Percentiles rank a stretch among this genome's conserved stretches.
Conservation (phyloP, 768 basidiomycete species). For the Boletus insuetus region DNA sequence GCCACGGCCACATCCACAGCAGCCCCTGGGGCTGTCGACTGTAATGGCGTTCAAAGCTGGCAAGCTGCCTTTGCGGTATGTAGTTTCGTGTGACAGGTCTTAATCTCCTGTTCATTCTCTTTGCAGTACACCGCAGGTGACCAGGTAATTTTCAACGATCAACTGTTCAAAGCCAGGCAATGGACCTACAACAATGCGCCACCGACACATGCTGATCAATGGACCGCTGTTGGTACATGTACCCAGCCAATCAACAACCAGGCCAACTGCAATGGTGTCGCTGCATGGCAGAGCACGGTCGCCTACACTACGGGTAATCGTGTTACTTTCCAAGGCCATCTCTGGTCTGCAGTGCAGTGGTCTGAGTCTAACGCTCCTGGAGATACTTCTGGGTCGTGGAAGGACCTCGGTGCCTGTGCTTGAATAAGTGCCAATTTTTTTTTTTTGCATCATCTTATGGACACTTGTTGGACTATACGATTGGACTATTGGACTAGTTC, state of each 20-base stretch:
- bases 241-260: slow-evolving; percentile 23
- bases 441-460: too few species aligned
- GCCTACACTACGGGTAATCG: slow-evolving; percentile 18
- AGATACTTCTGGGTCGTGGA: slow-evolving; percentile 27
- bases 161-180: slow-evolving; percentile 24
- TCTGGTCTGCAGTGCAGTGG: slow-evolving; percentile 30
- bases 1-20: not conserved
- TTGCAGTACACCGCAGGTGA: slow-evolving; percentile 24
- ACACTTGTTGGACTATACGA: too few species aligned
- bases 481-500: too few species aligned
- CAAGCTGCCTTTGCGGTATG: slow-evolving; percentile 23
- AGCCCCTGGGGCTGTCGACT: not conserved
- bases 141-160: slow-evolving; percentile 17
- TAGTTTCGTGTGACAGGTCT: not conserved
- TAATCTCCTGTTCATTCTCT: not conserved
- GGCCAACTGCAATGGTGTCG: slow-evolving; percentile 20
- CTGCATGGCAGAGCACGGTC: slow-evolving; percentile 13
- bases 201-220: slow-evolving; percentile 11
- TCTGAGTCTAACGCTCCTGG: slow-evolving; percentile 17
- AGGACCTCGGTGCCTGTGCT: slow-evolving; percentile 19
- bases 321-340: slow-evolving; percentile 11
- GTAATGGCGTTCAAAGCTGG: slow-evolving; percentile 22
- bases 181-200: slow-evolving; percentile 28
- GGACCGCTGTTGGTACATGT: slow-evolving; percentile 11
- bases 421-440: not conserved